A percentile compares a stretch with the other conserved stretches of the same genome.
These are phyloP conservation scores for Mallotus japonicus DNA, from an alignment of 441 rosid species.

Conservation along the genomic window DNA sequence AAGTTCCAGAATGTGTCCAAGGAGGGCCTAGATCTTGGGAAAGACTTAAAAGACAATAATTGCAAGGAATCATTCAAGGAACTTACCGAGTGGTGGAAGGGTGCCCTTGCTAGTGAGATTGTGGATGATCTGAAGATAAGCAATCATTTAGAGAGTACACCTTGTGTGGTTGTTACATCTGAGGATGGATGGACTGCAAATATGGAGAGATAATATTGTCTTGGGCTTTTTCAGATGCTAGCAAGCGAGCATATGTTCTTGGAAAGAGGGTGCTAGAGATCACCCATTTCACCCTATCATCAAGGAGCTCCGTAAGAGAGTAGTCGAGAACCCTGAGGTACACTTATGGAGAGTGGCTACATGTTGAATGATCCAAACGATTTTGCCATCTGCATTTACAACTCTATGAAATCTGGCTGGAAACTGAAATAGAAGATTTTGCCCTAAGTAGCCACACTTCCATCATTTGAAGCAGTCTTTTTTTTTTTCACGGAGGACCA, in stretches of 20 bases:
- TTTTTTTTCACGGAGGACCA: too few species aligned
- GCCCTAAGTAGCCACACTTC: too few species aligned
- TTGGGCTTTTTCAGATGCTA: slow-evolving; percentile 82
- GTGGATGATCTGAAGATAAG: slow-evolving; percentile 87
- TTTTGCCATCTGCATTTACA: slow-evolving; percentile 73
- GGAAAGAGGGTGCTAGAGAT: slow-evolving; percentile 96
- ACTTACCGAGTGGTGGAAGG: slow-evolving; percentile 94
- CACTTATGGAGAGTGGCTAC: slow-evolving; percentile 89
- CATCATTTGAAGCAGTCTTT: too few species aligned
- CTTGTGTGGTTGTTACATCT: slow-evolving; percentile 90
- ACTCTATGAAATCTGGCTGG: slow-evolving; percentile 71
- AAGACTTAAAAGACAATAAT: slow-evolving; percentile 71
- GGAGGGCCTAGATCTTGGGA: slow-evolving; percentile 87
- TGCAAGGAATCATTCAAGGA: slow-evolving; percentile 89
- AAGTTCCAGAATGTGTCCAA: slow-evolving; percentile 95
- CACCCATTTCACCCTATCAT: slow-evolving; percentile 93
- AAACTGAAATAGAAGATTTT: too few species aligned
- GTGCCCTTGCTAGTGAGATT: slow-evolving; percentile 60
- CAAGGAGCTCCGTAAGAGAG: slow-evolving; percentile 89
- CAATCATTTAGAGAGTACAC: slow-evolving; percentile 82
- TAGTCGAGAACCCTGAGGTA: slow-evolving; percentile 83
- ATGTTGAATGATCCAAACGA: slow-evolving; percentile 67
- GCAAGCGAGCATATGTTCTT: slow-evolving; percentile 82
- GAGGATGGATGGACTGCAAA: slow-evolving; percentile 96
- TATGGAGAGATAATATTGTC: slow-evolving; percentile 97